Percentiles rank a stretch among this genome's conserved stretches.
Evolutionary conservation across 2,329 filamentous ascomycete genomes (phyloP).

Genomic region (Fusarium mexicanum): DNA sequence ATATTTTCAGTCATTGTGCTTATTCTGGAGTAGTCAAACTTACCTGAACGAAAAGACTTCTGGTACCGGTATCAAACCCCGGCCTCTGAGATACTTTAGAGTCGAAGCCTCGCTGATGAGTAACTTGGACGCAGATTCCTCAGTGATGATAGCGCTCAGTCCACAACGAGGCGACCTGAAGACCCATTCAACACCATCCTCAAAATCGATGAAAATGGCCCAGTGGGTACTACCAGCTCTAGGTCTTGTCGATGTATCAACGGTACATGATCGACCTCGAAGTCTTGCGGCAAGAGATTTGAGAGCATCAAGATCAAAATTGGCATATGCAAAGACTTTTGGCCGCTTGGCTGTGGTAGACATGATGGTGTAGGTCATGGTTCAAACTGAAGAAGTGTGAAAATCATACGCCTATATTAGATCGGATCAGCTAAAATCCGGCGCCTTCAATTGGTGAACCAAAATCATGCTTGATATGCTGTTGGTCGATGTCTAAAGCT

Average conservation of each 20-base stretch:
- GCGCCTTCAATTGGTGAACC: background rate
- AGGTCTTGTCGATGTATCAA: background rate
- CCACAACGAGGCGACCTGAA: background rate
- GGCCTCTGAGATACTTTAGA: background rate
- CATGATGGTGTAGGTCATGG: background rate
- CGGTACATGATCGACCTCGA: background rate
- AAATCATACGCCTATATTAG: background rate
- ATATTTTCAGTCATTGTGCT: background rate
- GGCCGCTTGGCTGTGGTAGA: background rate
- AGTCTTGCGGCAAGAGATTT: rapidly evolving
- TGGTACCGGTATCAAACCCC: background rate
- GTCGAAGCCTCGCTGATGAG: background rate
- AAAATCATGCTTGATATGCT: background rate
- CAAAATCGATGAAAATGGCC: background rate
- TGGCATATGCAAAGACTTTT: background rate
- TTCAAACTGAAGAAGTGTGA: background rate
- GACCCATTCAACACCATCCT: background rate
- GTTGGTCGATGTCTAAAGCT: background rate
- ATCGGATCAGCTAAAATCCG: background rate
- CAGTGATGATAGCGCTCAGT: background rate
- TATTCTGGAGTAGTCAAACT: background rate
- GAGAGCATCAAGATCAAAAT: background rate
- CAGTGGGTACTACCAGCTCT: background rate
- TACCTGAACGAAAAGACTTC: background rate
- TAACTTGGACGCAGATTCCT: background rate